Base-by-base conservation (phyloP, 768 basidiomycete genomes). In the Boletus vinaceobasis region DNA sequence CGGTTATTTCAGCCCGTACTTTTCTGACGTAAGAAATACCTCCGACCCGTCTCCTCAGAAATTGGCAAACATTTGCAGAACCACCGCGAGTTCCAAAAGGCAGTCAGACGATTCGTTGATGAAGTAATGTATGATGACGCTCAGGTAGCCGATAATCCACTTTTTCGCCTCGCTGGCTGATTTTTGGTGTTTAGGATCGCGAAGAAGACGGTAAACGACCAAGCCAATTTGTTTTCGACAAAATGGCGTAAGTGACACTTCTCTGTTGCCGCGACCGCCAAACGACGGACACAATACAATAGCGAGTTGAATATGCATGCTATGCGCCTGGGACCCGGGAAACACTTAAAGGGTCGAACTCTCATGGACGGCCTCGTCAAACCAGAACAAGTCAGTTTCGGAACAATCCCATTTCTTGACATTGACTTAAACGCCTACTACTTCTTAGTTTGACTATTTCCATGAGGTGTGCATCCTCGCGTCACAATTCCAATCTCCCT, bases 161-260 rank as follows among this genome's bases (percentile, higher is more conserved):
- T 23, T 10, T 63, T 37, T 39, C 50, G 45, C 39, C 23, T 59
- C 70, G 57, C 2, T 63, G 4, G 50, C 55, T 57, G 15, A 66
- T 40, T 19, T 27, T 37, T 21, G 7, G 10, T 33, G 13, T 15
- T 13, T 60, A 84, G 77, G 77, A 78, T 21, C 84, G 87, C 58
- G 95, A 97, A 74, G 88, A 86, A 60, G 89, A 89, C 62, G 93
- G 93, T n/a, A 95, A 96, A 75, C 80, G 88, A 26, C 88, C 92
- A 0, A 87, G 84, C 55, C 81, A 87, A 66, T 72, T 74, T 48
- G 87, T 96, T 33, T 74, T 94, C 46, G 83, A 93, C 62, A 83
- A 84, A 57, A 89, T 96, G 89, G 84, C 90, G 86, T 88, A 60
- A 52, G 77, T 65, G 15, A 8, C 4, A 1, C 19, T 11, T 21